Percentiles rank a stretch among this genome's conserved stretches.
Evolutionary conservation across 1,139 yeast genomes (phyloP).

Genomic region (Taphrina wiesneri): DNA sequence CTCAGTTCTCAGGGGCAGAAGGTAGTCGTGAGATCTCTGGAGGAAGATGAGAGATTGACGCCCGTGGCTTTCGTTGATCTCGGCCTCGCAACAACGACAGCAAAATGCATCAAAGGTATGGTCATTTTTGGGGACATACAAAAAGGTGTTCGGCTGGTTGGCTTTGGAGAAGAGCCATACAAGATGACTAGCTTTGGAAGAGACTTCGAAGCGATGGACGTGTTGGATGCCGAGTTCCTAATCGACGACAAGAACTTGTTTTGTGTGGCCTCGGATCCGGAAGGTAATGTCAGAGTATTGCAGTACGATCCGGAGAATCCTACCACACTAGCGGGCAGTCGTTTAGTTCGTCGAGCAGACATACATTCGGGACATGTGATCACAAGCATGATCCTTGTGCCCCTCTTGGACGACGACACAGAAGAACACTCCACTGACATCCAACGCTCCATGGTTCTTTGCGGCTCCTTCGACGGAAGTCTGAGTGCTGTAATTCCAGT

Average conservation of each 20-base stretch:
- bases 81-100: constrained; percentile 73
- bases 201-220: constrained; percentile 65
- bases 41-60: constrained; percentile 73
- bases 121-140: constrained; percentile 76
- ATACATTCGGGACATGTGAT: constrained; percentile 68
- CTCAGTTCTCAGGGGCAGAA: constrained; percentile 88
- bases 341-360: constrained; percentile 67
- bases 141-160: constrained; percentile 78
- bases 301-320: constrained; percentile 87
- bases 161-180: constrained; percentile 91
- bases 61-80: constrained; percentile 94
- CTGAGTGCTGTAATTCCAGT: constrained; percentile 74
- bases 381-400: constrained; percentile 60
- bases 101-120: constrained; percentile 80
- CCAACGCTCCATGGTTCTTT: constrained; percentile 51
- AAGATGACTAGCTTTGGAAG: constrained; percentile 78
- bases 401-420: constrained; percentile 44
- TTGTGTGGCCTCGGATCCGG: constrained; percentile 69
- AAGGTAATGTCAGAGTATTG: constrained; percentile 68
- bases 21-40: constrained; percentile 67
- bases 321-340: constrained; percentile 74
- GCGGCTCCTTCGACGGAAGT: constrained; percentile 73
- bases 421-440: constrained; percentile 35
- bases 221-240: constrained; percentile 66
- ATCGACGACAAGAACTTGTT: constrained; percentile 68